Evolutionary conservation across 805 yeast species (phyloP).

Genomic region (Schizosaccharomyces lindneri): DNA sequence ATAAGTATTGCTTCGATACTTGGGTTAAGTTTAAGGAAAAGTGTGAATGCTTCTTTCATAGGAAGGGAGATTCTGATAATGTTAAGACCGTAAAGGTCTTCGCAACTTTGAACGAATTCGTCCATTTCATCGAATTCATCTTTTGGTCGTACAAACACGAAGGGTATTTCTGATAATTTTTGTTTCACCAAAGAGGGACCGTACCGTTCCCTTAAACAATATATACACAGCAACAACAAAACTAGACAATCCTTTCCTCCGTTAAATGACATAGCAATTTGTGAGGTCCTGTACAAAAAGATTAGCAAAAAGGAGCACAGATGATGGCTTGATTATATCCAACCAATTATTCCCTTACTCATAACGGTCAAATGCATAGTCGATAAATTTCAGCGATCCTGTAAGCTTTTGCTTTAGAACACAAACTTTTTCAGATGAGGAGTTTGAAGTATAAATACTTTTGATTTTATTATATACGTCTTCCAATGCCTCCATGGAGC

Average conservation of each 20-base stretch:
- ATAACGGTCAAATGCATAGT: background rate
- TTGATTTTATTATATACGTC: background rate
- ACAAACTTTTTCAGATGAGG: background rate
- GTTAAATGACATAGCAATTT: conserved; percentile 62
- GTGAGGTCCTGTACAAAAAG: conserved; percentile 14
- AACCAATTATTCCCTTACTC: background rate
- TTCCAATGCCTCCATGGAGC: too few species aligned
- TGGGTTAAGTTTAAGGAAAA: conserved; percentile 29
- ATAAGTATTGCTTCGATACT: conserved; percentile 51
- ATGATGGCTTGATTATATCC: background rate
- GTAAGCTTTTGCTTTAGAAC: background rate
- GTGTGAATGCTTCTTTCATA: conserved; percentile 45
- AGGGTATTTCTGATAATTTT: conserved; percentile 5
- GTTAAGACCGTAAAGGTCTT: conserved; percentile 28
- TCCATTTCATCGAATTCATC: conserved; percentile 48
- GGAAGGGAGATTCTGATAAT: conserved; percentile 17
- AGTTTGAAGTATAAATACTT: background rate
- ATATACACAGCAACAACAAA: conserved; percentile 49
- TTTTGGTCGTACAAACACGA: conserved; percentile 32
- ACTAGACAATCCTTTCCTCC: conserved; percentile 96
- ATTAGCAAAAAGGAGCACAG: background rate
- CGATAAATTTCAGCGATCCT: background rate
- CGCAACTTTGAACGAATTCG: conserved; percentile 34
- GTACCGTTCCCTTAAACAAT: conserved; percentile 19
- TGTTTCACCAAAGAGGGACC: conserved; percentile 5